Evolutionary conservation across 495 filamentous ascomycete genomes (phyloP).

Genomic region (Clohesyomyces aquaticus): DNA sequence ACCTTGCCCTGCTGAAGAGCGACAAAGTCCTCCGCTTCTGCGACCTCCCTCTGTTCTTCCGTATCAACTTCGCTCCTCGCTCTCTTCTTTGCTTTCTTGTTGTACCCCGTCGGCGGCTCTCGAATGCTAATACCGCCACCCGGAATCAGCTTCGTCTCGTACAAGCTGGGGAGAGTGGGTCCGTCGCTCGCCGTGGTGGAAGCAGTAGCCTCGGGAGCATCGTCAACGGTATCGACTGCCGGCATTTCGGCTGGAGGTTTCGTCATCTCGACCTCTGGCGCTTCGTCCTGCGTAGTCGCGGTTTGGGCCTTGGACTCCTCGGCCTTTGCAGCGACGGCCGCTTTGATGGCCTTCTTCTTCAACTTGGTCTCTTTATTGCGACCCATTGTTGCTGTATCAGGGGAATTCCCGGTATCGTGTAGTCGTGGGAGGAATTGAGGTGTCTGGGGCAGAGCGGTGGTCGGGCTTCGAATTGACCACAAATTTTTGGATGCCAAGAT

Average conservation of each 20-base stretch:
- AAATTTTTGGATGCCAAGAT: conserved; percentile 1
- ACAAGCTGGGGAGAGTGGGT: conserved; percentile 9
- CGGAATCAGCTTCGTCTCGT: neutral
- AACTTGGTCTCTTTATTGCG: neutral
- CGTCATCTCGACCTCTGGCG: neutral
- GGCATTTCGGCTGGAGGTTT: neutral
- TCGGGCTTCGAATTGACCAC: neutral
- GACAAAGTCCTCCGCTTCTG: neutral
- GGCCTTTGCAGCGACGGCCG: neutral
- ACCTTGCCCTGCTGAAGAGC: neutral
- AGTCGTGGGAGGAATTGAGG: neutral
- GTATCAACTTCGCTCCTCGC: neutral
- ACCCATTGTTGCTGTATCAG: neutral
- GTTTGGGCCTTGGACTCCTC: neutral
- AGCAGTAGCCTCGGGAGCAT: neutral
- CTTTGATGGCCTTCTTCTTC: neutral
- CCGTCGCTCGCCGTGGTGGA: conserved; percentile 19
- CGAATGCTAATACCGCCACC: neutral
- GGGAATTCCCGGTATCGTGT: neutral
- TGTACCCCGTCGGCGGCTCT: neutral
- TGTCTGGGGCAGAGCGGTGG: neutral
- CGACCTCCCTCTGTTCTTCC: neutral
- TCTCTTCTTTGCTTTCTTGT: neutral
- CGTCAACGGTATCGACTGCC: neutral
- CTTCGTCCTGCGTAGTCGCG: neutral